phyloP scores from a whole-genome alignment of 768 basidiomycete species.

The Glaciozyma martinii region DNA sequence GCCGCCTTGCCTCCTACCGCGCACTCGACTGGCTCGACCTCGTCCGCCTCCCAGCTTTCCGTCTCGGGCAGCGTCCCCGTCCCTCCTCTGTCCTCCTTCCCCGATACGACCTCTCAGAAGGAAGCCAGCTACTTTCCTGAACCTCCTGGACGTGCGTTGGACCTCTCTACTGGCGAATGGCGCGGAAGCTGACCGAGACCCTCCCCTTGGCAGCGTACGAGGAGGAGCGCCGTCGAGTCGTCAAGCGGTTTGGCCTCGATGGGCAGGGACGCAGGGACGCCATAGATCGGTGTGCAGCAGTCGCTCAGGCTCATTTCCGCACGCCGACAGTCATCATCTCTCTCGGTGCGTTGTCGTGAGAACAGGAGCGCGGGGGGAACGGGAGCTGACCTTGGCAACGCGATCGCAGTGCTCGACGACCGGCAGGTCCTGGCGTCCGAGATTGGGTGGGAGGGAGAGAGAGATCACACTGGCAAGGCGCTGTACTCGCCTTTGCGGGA shows the following conservation, averaged over 20 bases:
- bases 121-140: too few species aligned
- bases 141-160: not conserved
- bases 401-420: not conserved
- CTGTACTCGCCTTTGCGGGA: not conserved
- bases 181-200: not conserved
- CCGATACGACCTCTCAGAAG: not conserved
- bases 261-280: not conserved
- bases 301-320: not conserved
- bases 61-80: too few species aligned
- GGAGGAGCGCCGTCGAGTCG: not conserved
- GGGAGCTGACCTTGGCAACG: too few species aligned
- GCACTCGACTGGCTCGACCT: too few species aligned
- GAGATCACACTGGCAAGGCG: not conserved
- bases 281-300: not conserved
- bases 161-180: not conserved
- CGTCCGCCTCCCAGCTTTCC: too few species aligned
- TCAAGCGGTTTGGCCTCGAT: not conserved
- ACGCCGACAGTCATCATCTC: not conserved
- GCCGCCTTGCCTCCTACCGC: not conserved
- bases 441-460: not conserved
- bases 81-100: not conserved
- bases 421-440: not conserved
- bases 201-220: not conserved
- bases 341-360: not conserved
- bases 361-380: too few species aligned